A percentile compares a stretch with the other conserved stretches of the same genome.
Evolutionary conservation across 106 monocot species (phyloP).

Genomic region (Ottelia alismoides): DNA sequence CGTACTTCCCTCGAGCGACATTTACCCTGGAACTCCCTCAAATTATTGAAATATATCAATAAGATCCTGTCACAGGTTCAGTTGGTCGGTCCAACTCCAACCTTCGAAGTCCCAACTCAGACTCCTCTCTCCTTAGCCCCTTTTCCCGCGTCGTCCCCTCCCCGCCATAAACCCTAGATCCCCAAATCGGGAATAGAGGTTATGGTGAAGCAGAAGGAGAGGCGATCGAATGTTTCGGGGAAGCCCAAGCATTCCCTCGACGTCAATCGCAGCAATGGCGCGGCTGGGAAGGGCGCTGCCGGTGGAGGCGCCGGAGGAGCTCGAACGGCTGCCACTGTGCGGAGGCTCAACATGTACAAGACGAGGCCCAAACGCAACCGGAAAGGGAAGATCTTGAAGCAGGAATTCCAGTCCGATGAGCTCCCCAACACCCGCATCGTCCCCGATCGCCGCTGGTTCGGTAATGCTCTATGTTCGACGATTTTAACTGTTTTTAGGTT

Average conservation of each 20-base stretch:
- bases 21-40: too few relatives aligned
- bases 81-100: too few relatives aligned
- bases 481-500: too few relatives aligned
- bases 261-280: conserved; percentile 82
- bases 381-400: conserved; percentile 62
- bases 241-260: conserved; percentile 96
- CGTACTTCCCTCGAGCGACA: too few relatives aligned
- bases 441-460: conserved; percentile 95
- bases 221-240: conserved; percentile 52
- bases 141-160: not conserved
- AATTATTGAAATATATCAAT: too few relatives aligned
- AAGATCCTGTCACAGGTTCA: too few relatives aligned
- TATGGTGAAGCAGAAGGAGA: conserved; percentile 79
- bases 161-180: conserved; percentile 1
- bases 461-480: too few relatives aligned
- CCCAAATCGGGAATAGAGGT: too few relatives aligned
- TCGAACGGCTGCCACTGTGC: conserved; percentile 68
- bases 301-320: conserved; percentile 23
- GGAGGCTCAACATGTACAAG: conserved; percentile 92
- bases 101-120: too few relatives aligned
- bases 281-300: conserved; percentile 8
- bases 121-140: not conserved
- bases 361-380: conserved; percentile 53
- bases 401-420: conserved; percentile 85
- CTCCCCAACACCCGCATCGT: conserved; percentile 80